Evolutionary conservation across 495 filamentous ascomycete genomes (phyloP).

Genomic region (Filosporella fistucella): DNA sequence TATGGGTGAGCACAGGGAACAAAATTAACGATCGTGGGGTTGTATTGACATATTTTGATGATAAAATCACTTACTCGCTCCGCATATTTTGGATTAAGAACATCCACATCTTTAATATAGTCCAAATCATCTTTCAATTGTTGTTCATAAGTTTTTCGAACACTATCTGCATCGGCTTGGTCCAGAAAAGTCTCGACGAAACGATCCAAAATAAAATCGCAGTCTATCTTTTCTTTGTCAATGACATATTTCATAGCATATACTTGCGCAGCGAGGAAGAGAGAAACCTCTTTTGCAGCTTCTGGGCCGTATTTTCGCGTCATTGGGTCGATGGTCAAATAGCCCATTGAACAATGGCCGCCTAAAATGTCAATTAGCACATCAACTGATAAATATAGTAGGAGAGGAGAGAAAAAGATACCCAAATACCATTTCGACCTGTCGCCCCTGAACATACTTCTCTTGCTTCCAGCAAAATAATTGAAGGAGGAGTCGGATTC

Average conservation of each 20-base stretch:
- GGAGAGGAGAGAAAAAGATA: no score
- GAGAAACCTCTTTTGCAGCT: no score
- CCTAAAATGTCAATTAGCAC: no score
- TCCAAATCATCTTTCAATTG: slow-evolving; percentile 26
- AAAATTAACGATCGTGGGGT: slow-evolving; percentile 36
- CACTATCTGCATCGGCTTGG: not conserved
- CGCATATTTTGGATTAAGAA: slow-evolving; percentile 36
- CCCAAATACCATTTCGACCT: slow-evolving; percentile 52
- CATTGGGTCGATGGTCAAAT: no score
- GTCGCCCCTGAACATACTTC: slow-evolving; percentile 54
- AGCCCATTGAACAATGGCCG: no score
- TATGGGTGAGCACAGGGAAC: no score
- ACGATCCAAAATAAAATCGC: slow-evolving; percentile 36
- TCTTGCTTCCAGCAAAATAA: slow-evolving; percentile 53
- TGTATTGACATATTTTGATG: slow-evolving; percentile 31
- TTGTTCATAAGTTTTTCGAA: not conserved
- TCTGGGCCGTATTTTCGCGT: no score
- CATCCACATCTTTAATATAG: slow-evolving; percentile 33
- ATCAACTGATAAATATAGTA: no score
- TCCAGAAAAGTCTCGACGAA: slow-evolving; percentile 4
- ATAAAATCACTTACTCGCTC: no score
- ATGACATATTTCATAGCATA: slow-evolving; percentile 47
- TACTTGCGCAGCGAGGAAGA: no score
- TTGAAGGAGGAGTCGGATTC: not conserved
- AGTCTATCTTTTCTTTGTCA: slow-evolving; percentile 41